Evolutionary conservation across 176 grass and related monocot species (phyloP).

Genomic region (Triticum aestivum): DNA sequence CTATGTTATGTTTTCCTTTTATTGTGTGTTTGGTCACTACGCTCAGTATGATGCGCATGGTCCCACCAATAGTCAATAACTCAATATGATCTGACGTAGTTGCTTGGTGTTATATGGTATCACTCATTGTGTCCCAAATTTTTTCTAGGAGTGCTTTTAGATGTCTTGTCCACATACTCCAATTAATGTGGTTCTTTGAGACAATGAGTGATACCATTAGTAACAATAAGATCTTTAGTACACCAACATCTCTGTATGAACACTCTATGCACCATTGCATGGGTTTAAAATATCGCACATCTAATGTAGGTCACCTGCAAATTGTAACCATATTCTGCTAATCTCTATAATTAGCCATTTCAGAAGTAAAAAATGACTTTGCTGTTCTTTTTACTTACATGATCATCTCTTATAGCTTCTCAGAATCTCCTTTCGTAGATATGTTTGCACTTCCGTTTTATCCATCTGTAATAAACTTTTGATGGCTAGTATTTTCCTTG

Average conservation of each 20-base stretch:
- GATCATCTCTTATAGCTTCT: background rate
- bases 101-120: background rate
- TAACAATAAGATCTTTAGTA: background rate
- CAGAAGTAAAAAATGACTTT: background rate
- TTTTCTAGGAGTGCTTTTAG: background rate
- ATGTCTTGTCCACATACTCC: background rate
- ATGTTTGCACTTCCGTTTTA: conserved; percentile 4
- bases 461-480: background rate
- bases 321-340: background rate
- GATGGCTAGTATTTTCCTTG: background rate
- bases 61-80: background rate
- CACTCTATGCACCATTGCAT: background rate
- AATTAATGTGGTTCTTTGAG: background rate
- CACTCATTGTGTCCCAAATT: background rate
- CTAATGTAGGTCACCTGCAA: background rate
- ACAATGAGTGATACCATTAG: background rate
- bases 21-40: background rate
- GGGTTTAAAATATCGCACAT: background rate
- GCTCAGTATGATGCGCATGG: background rate
- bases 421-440: background rate
- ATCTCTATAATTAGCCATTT: background rate
- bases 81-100: background rate
- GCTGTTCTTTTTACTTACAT: background rate
- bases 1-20: background rate
- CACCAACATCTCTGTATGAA: background rate